These are phyloP conservation scores for Rubia balearica DNA, from an alignment of 305 asterid species.

Conservation along the genomic window DNA sequence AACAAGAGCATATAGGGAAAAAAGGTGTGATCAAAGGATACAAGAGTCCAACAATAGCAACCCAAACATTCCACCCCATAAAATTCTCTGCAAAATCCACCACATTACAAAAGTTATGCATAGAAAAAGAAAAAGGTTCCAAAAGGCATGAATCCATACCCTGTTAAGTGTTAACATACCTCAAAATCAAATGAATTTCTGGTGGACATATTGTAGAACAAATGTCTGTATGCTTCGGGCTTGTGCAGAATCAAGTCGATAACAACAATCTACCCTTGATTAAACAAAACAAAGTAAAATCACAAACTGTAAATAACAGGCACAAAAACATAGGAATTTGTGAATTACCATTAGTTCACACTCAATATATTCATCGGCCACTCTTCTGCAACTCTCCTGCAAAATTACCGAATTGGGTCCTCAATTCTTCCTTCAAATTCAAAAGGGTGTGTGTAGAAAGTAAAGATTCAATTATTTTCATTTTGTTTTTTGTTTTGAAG, in stretches of 20 bases:
- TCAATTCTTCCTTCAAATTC: conserved; percentile 3
- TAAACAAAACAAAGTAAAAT: not conserved
- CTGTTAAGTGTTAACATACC: conserved; percentile 26
- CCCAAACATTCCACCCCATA: conserved; percentile 46
- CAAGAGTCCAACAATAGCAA: conserved; percentile 63
- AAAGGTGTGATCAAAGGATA: conserved; percentile 37
- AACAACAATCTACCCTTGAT: conserved; percentile 47
- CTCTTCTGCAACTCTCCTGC: conserved; percentile 63
- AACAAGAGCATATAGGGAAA: not conserved
- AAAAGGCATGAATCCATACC: not conserved
- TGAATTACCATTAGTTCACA: conserved; percentile 74
- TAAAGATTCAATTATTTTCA: not conserved
- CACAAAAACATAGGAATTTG: not conserved
- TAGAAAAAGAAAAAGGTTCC: not conserved
- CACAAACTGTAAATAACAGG: not conserved
- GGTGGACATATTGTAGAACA: conserved; percentile 57
- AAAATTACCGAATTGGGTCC: not conserved
- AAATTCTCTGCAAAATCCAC: conserved; percentile 42
- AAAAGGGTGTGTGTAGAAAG: not conserved
- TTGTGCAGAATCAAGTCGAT: conserved; percentile 88
- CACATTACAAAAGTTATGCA: not conserved
- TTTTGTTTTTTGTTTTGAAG: not conserved
- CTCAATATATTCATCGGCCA: conserved; percentile 83
- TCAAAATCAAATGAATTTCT: conserved; percentile 34
- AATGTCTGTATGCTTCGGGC: conserved; percentile 72